Base-by-base conservation (phyloP, 2,329 filamentous ascomycete genomes). In the Alternaria novae-zelandiae region DNA sequence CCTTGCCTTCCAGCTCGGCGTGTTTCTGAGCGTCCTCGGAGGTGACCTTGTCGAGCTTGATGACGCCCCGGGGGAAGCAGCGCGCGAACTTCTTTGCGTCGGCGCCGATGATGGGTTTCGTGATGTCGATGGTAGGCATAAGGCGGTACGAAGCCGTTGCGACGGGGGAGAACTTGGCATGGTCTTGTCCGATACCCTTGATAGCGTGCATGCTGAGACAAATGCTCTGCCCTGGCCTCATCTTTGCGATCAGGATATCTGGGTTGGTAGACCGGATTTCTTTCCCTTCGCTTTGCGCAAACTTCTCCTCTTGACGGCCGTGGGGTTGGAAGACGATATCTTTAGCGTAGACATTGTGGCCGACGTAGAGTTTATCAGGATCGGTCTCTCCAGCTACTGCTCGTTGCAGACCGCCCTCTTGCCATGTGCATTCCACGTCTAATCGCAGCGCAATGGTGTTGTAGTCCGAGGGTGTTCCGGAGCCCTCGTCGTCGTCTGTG, bases 141-240 rank as follows among this genome's bases (percentile, higher is more conserved):
- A 99, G 87, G 54, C 96, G 89, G 83, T 99, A 99, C 23, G 91
- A 93, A 4, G 96, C 96, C 1, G 96, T 97, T 4, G 95, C 94
- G 36, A 98, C 96, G 50, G 96, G 96, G 0, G 93, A 97, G 84
- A 96, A 99, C 82, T 99, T 99, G 72, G 96, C 91, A 80, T 99
- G 96, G 81, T 99, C 96, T 68, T 91, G 89, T 51, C 96, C 96
- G 70, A 96, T 89, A 64, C 96, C 96, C 83, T 97, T 97, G 83
- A 97, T 90, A 83, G 95, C 96, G 84, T 98, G 94, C 87, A 97
- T 91, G 70, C 92, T 89, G 65, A 97, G 85, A 75, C 92, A 87
- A 74, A 99, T 92, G 72, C 89, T 88, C 84, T 99, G 96, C 5
- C 91, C 92, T 0, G 96, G 96, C 26, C 96, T 90, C 81, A 99